A percentile compares a stretch with the other conserved stretches of the same genome.
These are phyloP conservation scores for Pluteus cervinus DNA, from an alignment of 768 basidiomycete species.

Conservation along the genomic window DNA sequence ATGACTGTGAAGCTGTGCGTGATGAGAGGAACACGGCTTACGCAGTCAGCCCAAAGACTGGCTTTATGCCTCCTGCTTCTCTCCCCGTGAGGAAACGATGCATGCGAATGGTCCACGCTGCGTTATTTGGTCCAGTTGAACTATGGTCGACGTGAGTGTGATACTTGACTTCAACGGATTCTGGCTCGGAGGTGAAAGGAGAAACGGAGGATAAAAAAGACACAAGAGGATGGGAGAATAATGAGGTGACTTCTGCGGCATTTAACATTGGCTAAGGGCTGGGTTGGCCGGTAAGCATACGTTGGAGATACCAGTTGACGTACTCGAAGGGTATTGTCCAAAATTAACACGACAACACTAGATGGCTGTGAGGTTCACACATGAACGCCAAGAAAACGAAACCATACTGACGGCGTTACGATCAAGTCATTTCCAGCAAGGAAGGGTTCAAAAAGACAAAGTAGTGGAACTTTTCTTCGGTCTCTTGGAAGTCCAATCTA, in stretches of 20 bases:
- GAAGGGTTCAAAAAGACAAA: slow-evolving; percentile 79
- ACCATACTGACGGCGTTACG: slow-evolving; percentile 74
- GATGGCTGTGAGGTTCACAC: not conserved
- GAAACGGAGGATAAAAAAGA: slow-evolving; percentile 63
- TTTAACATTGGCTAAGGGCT: slow-evolving; percentile 74
- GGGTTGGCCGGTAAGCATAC: not conserved
- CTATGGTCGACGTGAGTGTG: slow-evolving; percentile 56
- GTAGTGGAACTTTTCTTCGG: slow-evolving; percentile 58
- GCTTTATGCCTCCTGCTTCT: slow-evolving; percentile 80
- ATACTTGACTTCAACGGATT: slow-evolving; percentile 52
- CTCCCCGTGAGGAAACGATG: slow-evolving; percentile 85
- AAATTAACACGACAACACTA: slow-evolving; percentile 82
- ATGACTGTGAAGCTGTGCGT: not conserved
- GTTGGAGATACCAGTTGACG: slow-evolving; percentile 15
- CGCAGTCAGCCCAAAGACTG: slow-evolving; percentile 87
- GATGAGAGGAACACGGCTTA: slow-evolving; percentile 31
- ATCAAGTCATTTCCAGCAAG: slow-evolving; percentile 65
- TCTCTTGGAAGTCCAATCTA: slow-evolving; percentile 84
- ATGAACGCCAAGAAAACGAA: not conserved
- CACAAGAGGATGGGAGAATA: slow-evolving; percentile 82
- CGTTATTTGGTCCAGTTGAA: slow-evolving; percentile 33
- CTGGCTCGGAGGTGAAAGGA: slow-evolving; percentile 50
- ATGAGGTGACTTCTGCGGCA: slow-evolving; percentile 64
- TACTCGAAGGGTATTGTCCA: slow-evolving; percentile 72
- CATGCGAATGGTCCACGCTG: slow-evolving; percentile 40